Percentiles rank a stretch among this genome's conserved stretches.
Conservation (phyloP, 768 basidiomycete species). For the Brasilioporus rufonigricans region DNA sequence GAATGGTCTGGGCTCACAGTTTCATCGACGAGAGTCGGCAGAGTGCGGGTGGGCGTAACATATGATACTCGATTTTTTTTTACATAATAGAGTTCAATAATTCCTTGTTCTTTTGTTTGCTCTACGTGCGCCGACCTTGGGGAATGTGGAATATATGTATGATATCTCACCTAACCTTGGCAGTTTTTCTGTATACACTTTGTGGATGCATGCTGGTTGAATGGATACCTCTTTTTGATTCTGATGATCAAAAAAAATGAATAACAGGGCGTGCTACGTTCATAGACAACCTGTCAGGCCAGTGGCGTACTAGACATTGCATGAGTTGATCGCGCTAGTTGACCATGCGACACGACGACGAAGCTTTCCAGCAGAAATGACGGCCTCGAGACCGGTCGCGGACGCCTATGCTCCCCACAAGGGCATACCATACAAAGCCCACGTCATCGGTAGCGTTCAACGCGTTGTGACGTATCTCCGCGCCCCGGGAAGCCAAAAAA, state of each 20-base stretch:
- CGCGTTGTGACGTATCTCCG: slow-evolving; percentile 38
- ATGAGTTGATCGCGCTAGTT: background rate
- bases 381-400: slow-evolving; percentile 30
- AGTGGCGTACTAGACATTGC: slow-evolving; percentile 13
- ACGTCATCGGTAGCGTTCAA: slow-evolving; percentile 40
- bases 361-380: slow-evolving; percentile 29
- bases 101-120: background rate
- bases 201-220: slow-evolving; percentile 8
- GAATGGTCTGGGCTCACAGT: slow-evolving; percentile 28
- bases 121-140: slow-evolving; percentile 7
- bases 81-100: slow-evolving; percentile 17
- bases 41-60: slow-evolving; percentile 30
- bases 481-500: slow-evolving; percentile 37
- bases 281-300: background rate
- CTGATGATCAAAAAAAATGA: background rate
- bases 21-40: slow-evolving; percentile 45
- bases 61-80: slow-evolving; percentile 17
- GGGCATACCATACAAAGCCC: slow-evolving; percentile 37
- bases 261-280: background rate
- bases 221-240: slow-evolving; percentile 7
- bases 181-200: too few relatives aligned
- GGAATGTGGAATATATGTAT: slow-evolving; percentile 29
- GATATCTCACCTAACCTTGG: slow-evolving; percentile 26
- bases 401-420: slow-evolving; percentile 30
- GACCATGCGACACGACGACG: background rate